Percentiles rank a stretch among this genome's conserved stretches.
Conservation (phyloP, 306 rosid species). For the Cicer bijugum region DNA sequence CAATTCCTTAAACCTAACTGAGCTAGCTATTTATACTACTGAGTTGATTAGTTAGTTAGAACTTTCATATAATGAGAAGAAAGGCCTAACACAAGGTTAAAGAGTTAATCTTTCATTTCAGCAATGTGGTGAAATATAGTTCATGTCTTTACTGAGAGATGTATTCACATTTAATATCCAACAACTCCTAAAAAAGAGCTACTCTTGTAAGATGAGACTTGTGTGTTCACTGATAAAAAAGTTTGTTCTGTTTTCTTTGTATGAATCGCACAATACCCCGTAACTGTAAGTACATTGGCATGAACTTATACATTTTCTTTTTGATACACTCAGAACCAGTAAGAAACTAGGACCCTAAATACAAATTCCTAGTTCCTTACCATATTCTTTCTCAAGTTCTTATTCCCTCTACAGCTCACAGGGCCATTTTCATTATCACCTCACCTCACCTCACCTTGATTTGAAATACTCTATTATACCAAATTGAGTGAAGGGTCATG, state of each 20-base stretch:
- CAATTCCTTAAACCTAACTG: neutral
- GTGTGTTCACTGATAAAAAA: neutral
- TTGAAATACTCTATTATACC: conserved; percentile 92
- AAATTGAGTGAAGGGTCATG: conserved; percentile 94
- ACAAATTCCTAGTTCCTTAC: conserved; percentile 1
- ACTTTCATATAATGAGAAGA: neutral
- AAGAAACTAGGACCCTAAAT: conserved; percentile 12
- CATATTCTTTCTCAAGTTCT: conserved; percentile 16
- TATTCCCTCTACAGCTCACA: conserved; percentile 30
- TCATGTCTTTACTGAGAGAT: neutral
- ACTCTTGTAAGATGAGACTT: neutral
- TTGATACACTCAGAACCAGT: neutral
- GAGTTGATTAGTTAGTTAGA: neutral
- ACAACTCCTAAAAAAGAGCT: neutral
- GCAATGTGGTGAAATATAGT: neutral
- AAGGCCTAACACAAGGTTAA: neutral
- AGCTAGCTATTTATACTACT: neutral
- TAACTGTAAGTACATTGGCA: neutral
- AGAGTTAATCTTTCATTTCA: too few species aligned
- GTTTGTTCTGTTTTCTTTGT: neutral
- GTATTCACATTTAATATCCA: neutral
- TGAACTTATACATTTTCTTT: neutral
- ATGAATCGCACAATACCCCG: neutral
- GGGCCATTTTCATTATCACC: conserved; percentile 38
- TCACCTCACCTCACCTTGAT: conserved; percentile 53